phyloP scores from a whole-genome alignment of 345 rosid genomes.

The Eucalyptus microcorys region DNA sequence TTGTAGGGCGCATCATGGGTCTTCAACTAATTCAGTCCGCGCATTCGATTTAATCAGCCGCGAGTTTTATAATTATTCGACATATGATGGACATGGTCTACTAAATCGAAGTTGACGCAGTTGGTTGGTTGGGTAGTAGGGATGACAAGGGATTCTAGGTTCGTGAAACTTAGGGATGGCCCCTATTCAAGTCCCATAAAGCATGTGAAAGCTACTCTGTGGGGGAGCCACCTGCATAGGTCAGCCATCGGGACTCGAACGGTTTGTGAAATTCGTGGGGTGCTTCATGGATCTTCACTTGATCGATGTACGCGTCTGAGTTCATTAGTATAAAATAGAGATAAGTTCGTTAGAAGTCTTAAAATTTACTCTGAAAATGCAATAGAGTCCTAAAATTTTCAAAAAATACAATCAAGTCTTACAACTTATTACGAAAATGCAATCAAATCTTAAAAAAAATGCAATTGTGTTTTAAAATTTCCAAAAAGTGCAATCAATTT shows the following conservation, averaged over 20 bases:
- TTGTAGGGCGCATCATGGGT: fast-evolving
- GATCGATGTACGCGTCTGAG: background rate
- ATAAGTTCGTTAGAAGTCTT: no score
- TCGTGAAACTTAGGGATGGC: background rate
- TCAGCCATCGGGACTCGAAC: fast-evolving
- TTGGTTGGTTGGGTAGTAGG: background rate
- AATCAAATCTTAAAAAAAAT: no score
- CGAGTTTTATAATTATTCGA: background rate
- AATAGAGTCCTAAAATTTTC: no score
- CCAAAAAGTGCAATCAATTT: fast-evolving
- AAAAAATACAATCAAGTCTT: background rate
- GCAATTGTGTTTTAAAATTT: no score
- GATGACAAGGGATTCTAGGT: background rate
- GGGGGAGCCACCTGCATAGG: background rate
- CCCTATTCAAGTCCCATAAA: no score
- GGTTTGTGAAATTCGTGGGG: background rate
- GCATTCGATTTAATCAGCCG: background rate
- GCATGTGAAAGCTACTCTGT: background rate
- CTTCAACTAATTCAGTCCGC: fast-evolving
- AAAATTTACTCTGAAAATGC: no score
- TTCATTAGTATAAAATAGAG: background rate
- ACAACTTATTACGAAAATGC: fast-evolving
- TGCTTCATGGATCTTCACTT: background rate
- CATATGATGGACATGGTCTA: background rate
- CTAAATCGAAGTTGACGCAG: background rate